phyloP scores from a whole-genome alignment of 148 eudicot species.

The Pharnaceum exiguum region DNA sequence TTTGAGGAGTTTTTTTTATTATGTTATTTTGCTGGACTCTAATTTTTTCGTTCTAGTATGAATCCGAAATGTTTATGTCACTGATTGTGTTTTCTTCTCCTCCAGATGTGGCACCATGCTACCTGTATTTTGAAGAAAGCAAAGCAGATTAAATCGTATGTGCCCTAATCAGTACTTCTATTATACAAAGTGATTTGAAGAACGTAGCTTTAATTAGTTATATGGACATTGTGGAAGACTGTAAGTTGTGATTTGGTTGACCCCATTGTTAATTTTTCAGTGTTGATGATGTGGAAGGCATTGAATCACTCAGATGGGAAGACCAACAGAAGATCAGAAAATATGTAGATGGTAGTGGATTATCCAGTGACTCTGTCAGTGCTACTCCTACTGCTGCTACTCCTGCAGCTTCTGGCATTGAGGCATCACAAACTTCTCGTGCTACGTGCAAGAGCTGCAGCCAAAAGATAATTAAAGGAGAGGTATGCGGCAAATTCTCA shows the following conservation, averaged over 20 bases:
- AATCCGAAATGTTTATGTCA: too few relatives aligned
- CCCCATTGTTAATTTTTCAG: conserved; percentile 32
- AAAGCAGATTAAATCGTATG: conserved; percentile 85
- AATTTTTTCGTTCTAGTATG: not conserved
- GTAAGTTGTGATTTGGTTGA: not conserved
- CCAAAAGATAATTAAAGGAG: conserved; percentile 85
- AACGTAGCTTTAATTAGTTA: not conserved
- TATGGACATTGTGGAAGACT: not conserved
- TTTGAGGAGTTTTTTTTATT: too few relatives aligned
- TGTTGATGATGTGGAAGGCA: conserved; percentile 76
- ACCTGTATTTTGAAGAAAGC: conserved; percentile 73
- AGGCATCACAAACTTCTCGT: conserved; percentile 78
- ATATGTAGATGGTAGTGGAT: conserved; percentile 53
- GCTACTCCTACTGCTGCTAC: conserved; percentile 21
- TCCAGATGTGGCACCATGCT: conserved; percentile 98
- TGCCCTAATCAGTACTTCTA: conserved; percentile 8
- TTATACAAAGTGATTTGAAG: not conserved
- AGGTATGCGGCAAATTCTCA: conserved; percentile 38
- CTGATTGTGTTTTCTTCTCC: conserved; percentile 13
- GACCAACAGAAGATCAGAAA: conserved; percentile 87
- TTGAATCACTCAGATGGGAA: conserved; percentile 92
- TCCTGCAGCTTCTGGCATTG: conserved; percentile 51
- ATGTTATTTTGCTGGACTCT: not conserved
- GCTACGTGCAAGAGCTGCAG: conserved; percentile 75
- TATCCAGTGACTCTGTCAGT: conserved; percentile 18